These are phyloP conservation scores for Psidium guajava DNA, from an alignment of 345 rosid species.

Conservation along the genomic window DNA sequence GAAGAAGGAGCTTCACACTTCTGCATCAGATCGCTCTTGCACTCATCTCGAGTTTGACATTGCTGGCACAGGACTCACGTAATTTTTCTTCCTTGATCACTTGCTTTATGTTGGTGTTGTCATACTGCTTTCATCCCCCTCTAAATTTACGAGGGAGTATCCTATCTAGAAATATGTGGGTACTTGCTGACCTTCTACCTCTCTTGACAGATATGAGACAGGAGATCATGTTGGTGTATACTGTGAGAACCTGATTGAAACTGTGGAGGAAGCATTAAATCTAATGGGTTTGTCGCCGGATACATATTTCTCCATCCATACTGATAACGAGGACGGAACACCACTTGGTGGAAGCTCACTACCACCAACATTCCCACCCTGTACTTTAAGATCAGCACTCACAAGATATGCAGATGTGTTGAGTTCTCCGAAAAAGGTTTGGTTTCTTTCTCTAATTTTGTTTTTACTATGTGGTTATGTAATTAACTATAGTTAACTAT, in stretches of 20 bases:
- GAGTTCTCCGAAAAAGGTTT: conserved; percentile 78
- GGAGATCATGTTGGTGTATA: conserved; percentile 70
- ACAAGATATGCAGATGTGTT: conserved; percentile 67
- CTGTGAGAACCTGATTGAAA: conserved; percentile 62
- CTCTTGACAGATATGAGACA: conserved; percentile 57
- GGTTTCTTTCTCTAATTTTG: background rate
- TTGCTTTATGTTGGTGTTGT: background rate
- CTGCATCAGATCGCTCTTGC: conserved; percentile 88
- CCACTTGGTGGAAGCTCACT: conserved; percentile 50
- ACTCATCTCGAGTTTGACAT: conserved; percentile 89
- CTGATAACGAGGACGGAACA: conserved; percentile 70
- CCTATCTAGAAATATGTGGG: background rate
- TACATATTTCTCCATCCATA: conserved; percentile 61
- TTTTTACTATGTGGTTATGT: background rate
- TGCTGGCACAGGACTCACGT: conserved; percentile 60
- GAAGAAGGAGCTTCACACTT: conserved; percentile 77
- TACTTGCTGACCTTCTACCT: background rate
- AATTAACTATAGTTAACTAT: background rate
- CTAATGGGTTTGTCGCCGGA: conserved; percentile 63
- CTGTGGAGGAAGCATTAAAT: conserved; percentile 63
- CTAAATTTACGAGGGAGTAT: background rate
- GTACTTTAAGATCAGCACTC: conserved; percentile 58
- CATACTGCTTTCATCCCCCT: background rate
- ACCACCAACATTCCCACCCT: conserved; percentile 82
- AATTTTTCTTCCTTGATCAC: conserved; percentile 16